These are phyloP conservation scores for Lactuca sativa DNA, from an alignment of 129 eudicot species.

Conservation along the genomic window DNA sequence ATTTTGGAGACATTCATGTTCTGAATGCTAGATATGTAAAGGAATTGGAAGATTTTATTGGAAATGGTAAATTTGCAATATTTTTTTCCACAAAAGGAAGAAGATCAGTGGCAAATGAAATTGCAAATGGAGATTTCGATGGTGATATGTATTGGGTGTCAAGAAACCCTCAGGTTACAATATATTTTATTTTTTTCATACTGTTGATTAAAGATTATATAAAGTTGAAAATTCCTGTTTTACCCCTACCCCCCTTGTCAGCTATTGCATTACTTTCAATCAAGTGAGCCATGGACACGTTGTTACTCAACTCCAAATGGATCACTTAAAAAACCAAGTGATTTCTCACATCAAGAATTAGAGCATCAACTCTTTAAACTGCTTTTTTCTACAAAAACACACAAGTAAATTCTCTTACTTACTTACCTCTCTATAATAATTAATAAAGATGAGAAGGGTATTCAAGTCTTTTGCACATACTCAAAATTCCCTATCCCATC, in stretches of 20 bases:
- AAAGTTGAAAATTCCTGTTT: too few species aligned
- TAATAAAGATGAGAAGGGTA: background rate
- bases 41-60: conserved; percentile 56
- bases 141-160: conserved; percentile 92
- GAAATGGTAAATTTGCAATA: conserved; percentile 68
- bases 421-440: background rate
- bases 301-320: conserved; percentile 24
- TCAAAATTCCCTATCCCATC: too few species aligned
- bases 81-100: conserved; percentile 71
- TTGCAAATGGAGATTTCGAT: conserved; percentile 83
- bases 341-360: conserved; percentile 27
- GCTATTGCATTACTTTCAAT: conserved; percentile 20
- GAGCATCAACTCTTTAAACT: conserved; percentile 13
- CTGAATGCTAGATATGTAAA: conserved; percentile 52
- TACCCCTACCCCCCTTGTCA: background rate
- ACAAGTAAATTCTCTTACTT: conserved; percentile 16
- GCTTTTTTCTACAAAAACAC: conserved; percentile 18
- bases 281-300: conserved; percentile 30
- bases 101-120: conserved; percentile 68
- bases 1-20: conserved; percentile 74
- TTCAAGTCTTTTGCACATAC: background rate
- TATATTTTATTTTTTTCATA: background rate
- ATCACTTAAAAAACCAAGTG: conserved; percentile 19
- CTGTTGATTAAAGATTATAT: background rate
- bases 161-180: conserved; percentile 52